Conservation (phyloP, 208 protist species). For the Trichomonas tenax region DNA sequence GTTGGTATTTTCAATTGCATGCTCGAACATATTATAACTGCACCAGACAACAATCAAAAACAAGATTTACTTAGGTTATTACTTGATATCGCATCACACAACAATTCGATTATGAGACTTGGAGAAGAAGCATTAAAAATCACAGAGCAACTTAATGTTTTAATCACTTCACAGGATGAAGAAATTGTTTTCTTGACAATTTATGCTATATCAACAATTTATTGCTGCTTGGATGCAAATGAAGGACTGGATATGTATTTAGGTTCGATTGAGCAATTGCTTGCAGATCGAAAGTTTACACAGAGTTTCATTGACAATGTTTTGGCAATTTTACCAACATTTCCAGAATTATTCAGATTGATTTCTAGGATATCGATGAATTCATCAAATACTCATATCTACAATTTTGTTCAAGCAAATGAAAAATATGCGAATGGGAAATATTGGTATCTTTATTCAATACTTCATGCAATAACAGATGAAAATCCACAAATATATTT, state of each 20-base stretch:
- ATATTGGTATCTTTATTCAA: not conserved
- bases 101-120: not conserved
- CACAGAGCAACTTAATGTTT: not conserved
- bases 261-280: not conserved
- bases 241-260: not conserved
- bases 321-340: not conserved
- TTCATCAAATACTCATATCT: not conserved
- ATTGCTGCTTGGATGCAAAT: not conserved
- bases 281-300: not conserved
- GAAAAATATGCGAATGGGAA: not conserved
- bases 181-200: not conserved
- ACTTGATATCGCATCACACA: not conserved
- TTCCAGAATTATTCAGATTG: not conserved
- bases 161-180: not conserved
- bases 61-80: not conserved
- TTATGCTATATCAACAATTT: not conserved
- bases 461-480: not conserved
- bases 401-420: not conserved
- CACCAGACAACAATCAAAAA: not conserved
- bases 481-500: not conserved
- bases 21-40: not conserved
- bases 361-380: not conserved
- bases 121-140: not conserved
- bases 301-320: not conserved
- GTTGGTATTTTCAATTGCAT: not conserved